phyloP scores from a whole-genome alignment of 805 yeast species.

The Scheffersomyces amazonensis region DNA sequence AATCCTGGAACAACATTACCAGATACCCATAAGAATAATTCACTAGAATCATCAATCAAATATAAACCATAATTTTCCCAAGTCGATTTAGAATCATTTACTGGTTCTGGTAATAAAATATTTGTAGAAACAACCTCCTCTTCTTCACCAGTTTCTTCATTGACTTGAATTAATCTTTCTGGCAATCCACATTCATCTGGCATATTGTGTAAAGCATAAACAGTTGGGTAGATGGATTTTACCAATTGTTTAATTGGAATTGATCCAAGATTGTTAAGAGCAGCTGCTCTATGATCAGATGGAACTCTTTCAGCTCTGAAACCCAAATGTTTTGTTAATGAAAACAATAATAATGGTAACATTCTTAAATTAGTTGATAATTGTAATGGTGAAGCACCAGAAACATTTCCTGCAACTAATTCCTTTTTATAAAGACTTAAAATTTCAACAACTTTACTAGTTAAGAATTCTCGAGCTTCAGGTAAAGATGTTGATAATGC shows the following conservation, averaged over 20 bases:
- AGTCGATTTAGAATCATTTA: slow-evolving; percentile 72
- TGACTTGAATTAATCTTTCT: not conserved
- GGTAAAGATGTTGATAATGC: slow-evolving; percentile 62
- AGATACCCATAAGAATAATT: slow-evolving; percentile 89
- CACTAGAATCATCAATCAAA: slow-evolving; percentile 82
- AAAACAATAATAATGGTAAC: slow-evolving; percentile 83
- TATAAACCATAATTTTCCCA: slow-evolving; percentile 88
- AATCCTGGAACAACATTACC: slow-evolving; percentile 94
- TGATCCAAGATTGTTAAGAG: slow-evolving; percentile 76
- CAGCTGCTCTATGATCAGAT: slow-evolving; percentile 85
- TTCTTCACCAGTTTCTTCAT: slow-evolving; percentile 61
- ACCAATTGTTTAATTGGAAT: slow-evolving; percentile 76
- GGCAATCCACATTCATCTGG: slow-evolving; percentile 90
- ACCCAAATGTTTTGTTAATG: slow-evolving; percentile 80
- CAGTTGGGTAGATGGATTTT: slow-evolving; percentile 81
- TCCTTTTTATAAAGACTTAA: slow-evolving; percentile 82
- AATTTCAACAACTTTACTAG: slow-evolving; percentile 67
- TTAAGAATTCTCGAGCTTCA: slow-evolving; percentile 77
- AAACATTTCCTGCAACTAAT: slow-evolving; percentile 83
- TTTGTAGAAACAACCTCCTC: slow-evolving; percentile 41
- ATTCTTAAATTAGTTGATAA: slow-evolving; percentile 82
- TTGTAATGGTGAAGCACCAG: slow-evolving; percentile 90
- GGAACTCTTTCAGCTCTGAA: slow-evolving; percentile 82
- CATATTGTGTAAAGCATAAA: slow-evolving; percentile 88
- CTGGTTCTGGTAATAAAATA: slow-evolving; percentile 75